These are phyloP conservation scores for Didymella arachidicola DNA, from an alignment of 2,329 filamentous ascomycete genomes.

Conservation along the genomic window DNA sequence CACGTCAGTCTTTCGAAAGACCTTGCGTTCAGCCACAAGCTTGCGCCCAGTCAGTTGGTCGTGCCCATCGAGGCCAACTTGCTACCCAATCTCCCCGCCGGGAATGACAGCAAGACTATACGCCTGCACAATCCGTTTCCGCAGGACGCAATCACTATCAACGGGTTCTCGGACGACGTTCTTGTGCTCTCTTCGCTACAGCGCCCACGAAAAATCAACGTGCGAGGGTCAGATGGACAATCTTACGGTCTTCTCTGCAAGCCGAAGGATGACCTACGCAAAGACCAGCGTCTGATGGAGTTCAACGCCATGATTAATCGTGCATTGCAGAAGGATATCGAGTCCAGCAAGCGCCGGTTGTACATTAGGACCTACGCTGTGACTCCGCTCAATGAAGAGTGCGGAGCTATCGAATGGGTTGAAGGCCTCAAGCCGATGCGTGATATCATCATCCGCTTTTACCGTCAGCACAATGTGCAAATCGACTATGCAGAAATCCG, in stretches of 20 bases:
- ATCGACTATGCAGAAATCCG: constrained; percentile 70
- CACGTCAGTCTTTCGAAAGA: constrained; percentile 79
- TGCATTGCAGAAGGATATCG: constrained; percentile 87
- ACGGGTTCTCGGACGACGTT: constrained; percentile 83
- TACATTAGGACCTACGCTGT: constrained; percentile 94
- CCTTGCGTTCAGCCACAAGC: constrained; percentile 83
- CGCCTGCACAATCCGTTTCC: constrained; percentile 85
- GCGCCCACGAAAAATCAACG: constrained; percentile 87
- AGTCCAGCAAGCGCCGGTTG: constrained; percentile 86
- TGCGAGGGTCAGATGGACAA: constrained; percentile 87
- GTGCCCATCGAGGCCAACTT: constrained; percentile 88
- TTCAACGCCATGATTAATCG: constrained; percentile 99
- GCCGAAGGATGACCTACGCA: constrained; percentile 95
- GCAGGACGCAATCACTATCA: constrained; percentile 83
- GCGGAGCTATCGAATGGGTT: constrained; percentile 98
- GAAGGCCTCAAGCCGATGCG: constrained; percentile 93
- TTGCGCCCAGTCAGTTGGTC: constrained; percentile 82
- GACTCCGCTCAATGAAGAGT: constrained; percentile 95
- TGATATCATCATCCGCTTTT: constrained; percentile 83
- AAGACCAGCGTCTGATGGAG: constrained; percentile 98
- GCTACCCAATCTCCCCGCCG: constrained; percentile 77
- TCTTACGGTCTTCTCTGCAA: constrained; percentile 93
- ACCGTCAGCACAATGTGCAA: constrained; percentile 74
- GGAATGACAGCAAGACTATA: constrained; percentile 72
- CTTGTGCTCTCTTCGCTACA: constrained; percentile 90